These are phyloP conservation scores for Psilocybe sp. DNA, from an alignment of 768 basidiomycete species.

Conservation along the genomic window DNA sequence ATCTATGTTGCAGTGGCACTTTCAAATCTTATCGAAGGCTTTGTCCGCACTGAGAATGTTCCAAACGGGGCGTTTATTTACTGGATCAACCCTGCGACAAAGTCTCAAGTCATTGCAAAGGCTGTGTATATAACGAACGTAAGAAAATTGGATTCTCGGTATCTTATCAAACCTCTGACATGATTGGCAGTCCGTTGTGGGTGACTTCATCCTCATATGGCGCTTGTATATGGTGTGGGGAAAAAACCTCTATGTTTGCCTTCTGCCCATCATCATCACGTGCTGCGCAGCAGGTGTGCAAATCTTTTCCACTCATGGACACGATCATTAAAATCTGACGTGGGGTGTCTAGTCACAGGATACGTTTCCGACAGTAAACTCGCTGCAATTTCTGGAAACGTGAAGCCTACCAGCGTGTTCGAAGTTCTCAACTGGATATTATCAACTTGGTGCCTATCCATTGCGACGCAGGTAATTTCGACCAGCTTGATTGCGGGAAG, in stretches of 20 bases:
- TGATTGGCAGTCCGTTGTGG: constrained; percentile 11
- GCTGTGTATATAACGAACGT: too few species aligned
- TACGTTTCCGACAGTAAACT: neutral
- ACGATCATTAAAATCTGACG: neutral
- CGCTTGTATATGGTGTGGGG: constrained; percentile 18
- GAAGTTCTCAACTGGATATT: neutral
- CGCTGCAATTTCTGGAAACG: neutral
- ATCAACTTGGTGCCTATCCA: constrained; percentile 4
- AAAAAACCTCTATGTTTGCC: constrained; percentile 5
- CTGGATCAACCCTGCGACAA: constrained; percentile 1
- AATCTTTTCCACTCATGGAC: neutral
- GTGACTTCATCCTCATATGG: too few species aligned
- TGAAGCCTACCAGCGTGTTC: neutral
- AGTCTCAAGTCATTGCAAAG: neutral
- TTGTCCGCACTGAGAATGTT: constrained; percentile 3
- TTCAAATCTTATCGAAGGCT: constrained; percentile 8
- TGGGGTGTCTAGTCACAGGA: neutral
- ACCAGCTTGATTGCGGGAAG: constrained; percentile 4
- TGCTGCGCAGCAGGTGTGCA: neutral
- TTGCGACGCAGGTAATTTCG: neutral
- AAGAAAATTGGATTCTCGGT: neutral
- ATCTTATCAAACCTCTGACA: neutral
- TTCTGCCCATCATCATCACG: constrained; percentile 3
- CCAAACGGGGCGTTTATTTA: neutral
- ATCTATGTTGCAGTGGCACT: constrained; percentile 9